Evolutionary conservation across 1,284 basidiomycete species (phyloP).

Genomic region (Trichosporon sp.): DNA sequence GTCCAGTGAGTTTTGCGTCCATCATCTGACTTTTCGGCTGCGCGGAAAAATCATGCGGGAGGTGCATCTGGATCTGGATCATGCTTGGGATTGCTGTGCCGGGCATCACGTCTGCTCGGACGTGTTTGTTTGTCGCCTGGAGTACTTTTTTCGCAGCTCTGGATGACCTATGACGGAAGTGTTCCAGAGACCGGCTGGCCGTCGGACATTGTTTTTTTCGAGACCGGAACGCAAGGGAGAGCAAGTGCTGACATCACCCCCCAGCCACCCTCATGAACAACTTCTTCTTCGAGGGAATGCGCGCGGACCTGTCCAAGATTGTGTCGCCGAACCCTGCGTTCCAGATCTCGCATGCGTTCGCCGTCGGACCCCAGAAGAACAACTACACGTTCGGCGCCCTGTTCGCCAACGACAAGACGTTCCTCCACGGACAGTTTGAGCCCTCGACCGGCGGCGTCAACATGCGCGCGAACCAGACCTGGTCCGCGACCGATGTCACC

Average conservation of each 20-base stretch:
- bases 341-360: constrained; percentile 96
- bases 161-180: neutral
- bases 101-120: neutral
- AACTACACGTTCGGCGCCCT: constrained; percentile 94
- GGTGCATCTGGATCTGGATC: neutral
- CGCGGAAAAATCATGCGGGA: neutral
- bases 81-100: neutral
- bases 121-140: neutral
- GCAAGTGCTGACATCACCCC: constrained; percentile 4
- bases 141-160: neutral
- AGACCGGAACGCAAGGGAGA: neutral
- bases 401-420: constrained; percentile 68
- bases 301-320: constrained; percentile 93
- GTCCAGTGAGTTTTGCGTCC: constrained; percentile 59
- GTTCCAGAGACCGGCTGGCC: neutral
- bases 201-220: constrained; percentile 1
- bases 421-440: constrained; percentile 91
- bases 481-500: constrained; percentile 72
- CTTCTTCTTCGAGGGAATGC: constrained; percentile 93
- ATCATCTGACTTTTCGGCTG: neutral
- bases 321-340: constrained; percentile 91
- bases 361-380: constrained; percentile 58
- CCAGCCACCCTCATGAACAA: constrained; percentile 85
- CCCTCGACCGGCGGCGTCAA: constrained; percentile 80
- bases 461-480: constrained; percentile 84